Conservation (phyloP, 176 grass and related monocot genomes). For the Lolium multiflorum region DNA sequence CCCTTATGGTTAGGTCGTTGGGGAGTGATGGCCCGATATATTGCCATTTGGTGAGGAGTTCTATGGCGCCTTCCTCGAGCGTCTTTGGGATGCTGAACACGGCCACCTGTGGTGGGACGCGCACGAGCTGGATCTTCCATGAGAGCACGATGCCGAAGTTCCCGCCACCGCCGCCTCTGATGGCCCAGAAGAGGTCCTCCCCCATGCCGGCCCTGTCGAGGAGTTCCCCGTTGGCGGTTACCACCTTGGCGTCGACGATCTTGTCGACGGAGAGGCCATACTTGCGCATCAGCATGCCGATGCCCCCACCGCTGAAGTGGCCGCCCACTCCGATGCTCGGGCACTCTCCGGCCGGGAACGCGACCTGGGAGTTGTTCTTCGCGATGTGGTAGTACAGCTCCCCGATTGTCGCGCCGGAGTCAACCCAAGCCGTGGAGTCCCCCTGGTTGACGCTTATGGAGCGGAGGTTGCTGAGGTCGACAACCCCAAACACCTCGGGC, state of each 20-base stretch:
- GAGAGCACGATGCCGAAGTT: constrained; percentile 63
- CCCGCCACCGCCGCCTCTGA: constrained; percentile 55
- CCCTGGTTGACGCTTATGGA: constrained; percentile 14
- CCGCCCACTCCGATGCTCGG: constrained; percentile 61
- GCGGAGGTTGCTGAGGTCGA: constrained; percentile 55
- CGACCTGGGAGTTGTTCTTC: constrained; percentile 28
- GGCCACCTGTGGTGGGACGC: constrained; percentile 40
- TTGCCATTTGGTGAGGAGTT: constrained; percentile 57
- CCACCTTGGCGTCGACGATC: constrained; percentile 57
- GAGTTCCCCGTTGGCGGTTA: constrained; percentile 46
- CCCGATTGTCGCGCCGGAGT: constrained; percentile 61
- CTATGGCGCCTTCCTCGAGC: constrained; percentile 44
- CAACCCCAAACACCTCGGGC: constrained; percentile 45
- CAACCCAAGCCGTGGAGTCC: constrained; percentile 53
- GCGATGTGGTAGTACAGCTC: constrained; percentile 60
- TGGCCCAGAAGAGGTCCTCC: constrained; percentile 56
- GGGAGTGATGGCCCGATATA: constrained; percentile 29
- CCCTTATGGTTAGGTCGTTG: constrained; percentile 37
- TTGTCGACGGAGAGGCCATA: constrained; percentile 63
- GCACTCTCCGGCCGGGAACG: constrained; percentile 66
- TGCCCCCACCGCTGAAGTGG: constrained; percentile 66
- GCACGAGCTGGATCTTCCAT: constrained; percentile 52
- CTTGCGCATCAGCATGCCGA: constrained; percentile 56
- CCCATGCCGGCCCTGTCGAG: constrained; percentile 57
- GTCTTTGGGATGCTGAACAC: constrained; percentile 39